A percentile compares a stretch with the other conserved stretches of the same genome.
phyloP scores from a whole-genome alignment of 768 basidiomycete genomes.

The Neoboletus brunneissimus region DNA sequence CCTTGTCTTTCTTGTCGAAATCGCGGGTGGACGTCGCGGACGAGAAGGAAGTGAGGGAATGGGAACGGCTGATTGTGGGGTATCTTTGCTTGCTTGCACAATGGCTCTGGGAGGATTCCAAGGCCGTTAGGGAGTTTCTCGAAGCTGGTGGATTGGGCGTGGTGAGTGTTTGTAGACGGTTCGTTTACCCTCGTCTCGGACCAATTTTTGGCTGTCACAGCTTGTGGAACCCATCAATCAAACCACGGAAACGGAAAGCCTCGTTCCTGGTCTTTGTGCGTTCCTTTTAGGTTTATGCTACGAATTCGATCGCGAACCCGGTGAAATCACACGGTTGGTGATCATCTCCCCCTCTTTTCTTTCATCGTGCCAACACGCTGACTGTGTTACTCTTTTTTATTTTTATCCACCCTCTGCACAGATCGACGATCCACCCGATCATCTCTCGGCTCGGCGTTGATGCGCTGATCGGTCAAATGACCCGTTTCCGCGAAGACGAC shows the following conservation, averaged over 20 bases:
- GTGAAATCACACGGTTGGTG: conserved; percentile 86
- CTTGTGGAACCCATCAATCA: conserved; percentile 95
- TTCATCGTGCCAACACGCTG: background rate
- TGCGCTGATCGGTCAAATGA: conserved; percentile 81
- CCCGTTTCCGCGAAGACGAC: conserved; percentile 86
- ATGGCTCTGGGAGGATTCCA: conserved; percentile 97
- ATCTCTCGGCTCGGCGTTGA: conserved; percentile 88
- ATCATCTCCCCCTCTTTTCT: background rate
- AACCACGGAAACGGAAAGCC: conserved; percentile 75
- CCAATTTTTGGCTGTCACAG: conserved; percentile 36
- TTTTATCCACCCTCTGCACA: conserved; percentile 25
- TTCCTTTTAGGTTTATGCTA: conserved; percentile 94
- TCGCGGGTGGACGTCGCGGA: conserved; percentile 49
- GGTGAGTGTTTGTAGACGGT: conserved; percentile 47
- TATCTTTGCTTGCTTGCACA: conserved; percentile 82
- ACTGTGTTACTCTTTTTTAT: background rate
- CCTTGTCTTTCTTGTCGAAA: conserved; percentile 78
- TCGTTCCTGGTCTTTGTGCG: conserved; percentile 87
- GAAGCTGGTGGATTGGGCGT: conserved; percentile 88
- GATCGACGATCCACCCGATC: conserved; percentile 85
- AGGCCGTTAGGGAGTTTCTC: conserved; percentile 83
- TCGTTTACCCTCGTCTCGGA: background rate
- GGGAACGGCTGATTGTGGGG: conserved; percentile 85
- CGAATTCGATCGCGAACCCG: conserved; percentile 93
- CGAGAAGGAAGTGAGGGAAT: conserved; percentile 75